Base-by-base conservation (phyloP, 2,329 filamentous ascomycete genomes). In the Botrytis hyacinthi region DNA sequence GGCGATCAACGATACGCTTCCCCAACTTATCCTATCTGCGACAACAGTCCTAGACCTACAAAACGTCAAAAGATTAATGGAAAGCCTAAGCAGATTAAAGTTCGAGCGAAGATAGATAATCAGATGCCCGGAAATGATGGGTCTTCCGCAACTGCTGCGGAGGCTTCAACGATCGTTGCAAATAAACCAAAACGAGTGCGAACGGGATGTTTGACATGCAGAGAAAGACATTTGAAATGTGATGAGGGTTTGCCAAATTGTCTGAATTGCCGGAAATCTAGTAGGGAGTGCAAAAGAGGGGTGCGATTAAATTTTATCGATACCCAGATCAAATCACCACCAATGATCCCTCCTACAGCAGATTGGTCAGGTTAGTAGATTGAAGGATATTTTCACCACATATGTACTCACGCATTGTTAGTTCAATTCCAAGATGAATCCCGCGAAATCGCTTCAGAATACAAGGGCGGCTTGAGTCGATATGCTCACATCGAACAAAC, bases 301-400 rank as follows among this genome's bases (percentile, higher is more conserved):
- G 86, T 98, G 69, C 89, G 93, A 54, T 85, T 98, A 59, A 98
- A 97, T 83, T 98, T 97, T 79, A 94, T 97, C 77, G 94, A 97
- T 80, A 92, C 91, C 5, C 91, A 91, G 75, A 90, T 92, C 73
- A 90, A 92, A 79, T 79, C 77, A 35, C 93, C 91, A 70, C 91
- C 90, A 18, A 87, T 88, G 67, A 84, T 92, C 37, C 85, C 87
- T 8, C 87, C 86, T 2, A 87, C 89, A 1, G 84, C 86, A 1
- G 91, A 93, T 70, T 94, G 92, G 87, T 86, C 86, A 80, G 87
- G 87, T 89, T 80, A 73, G 78, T 75, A 59, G 35, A 32, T 48
- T 29, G 6, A 48, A 60, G 26, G 26, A 9, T n/a, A n/a, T 22
- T 59, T 62, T 35, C 16, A 20, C 35, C 66, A 63, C 51, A 14